Evolutionary conservation across 371 early-diverging fungal species (phyloP).

Genomic region (Mucor velutinosus): DNA sequence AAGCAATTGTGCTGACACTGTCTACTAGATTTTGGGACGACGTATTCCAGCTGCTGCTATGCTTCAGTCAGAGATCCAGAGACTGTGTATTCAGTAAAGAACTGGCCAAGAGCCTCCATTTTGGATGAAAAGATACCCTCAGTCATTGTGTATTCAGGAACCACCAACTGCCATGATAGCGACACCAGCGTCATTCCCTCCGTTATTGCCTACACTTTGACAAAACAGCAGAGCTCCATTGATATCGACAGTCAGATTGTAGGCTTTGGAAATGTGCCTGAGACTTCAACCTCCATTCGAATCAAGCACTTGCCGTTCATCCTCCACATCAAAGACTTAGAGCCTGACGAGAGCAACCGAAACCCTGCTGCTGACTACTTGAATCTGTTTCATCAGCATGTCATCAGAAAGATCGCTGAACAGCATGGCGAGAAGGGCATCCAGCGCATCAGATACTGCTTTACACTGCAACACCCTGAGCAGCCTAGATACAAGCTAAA

Average conservation of each 20-base stretch:
- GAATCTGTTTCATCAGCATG: background rate
- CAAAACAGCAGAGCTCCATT: background rate
- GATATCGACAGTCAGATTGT: background rate
- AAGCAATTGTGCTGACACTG: background rate
- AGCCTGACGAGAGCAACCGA: background rate
- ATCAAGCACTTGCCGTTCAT: background rate
- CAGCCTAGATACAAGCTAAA: background rate
- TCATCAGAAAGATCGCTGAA: background rate
- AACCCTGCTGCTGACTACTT: slow-evolving; percentile 6
- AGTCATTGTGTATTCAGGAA: background rate
- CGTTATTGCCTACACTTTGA: background rate
- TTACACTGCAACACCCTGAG: slow-evolving; percentile 10
- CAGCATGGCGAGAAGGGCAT: background rate
- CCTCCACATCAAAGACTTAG: background rate
- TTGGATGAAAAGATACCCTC: background rate
- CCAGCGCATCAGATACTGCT: slow-evolving; percentile 8
- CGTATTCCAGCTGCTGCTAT: slow-evolving; percentile 3
- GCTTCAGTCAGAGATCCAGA: background rate
- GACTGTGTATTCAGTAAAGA: background rate
- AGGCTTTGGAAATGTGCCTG: slow-evolving; percentile 9
- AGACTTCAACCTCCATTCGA: background rate
- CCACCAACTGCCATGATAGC: background rate
- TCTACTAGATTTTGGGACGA: slow-evolving; percentile 6
- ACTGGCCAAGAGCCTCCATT: background rate
- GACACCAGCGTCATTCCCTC: background rate